Base-by-base conservation (phyloP, 306 rosid genomes). In the Abrus precatorius region DNA sequence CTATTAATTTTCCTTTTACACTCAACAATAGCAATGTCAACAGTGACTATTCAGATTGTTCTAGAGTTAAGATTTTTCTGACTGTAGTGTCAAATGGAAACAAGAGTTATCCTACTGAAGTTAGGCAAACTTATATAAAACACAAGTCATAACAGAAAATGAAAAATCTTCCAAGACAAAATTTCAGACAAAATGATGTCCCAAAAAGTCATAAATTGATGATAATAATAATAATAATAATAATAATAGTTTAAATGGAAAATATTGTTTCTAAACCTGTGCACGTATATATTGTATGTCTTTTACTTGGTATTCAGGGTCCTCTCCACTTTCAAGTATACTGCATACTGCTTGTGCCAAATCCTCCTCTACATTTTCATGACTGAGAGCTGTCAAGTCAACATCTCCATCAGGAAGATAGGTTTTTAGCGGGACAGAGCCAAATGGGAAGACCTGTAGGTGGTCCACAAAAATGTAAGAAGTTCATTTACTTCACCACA, bases 321-420 rank as follows among this genome's bases (percentile, higher is more conserved):
- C 80, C 13, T 54, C 76, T 56, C 14, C 49, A 61, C 34, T 55
- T 72, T 71, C 76, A 54, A 92, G 92, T 50, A 85, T 47, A 59
- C 14, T 40, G 79, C 89, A 85, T 8, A 92, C 70, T 10, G 71
- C 66, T 54, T 54, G 64, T 1, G 90, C 91, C 80, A 90, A 63
- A 40, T 87, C 86, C 65, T 90, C 93, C 45, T 81, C 90, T 50
- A 6, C 33, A 43, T 55, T 72, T 74, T 80, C 87, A 68, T 62
- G 85, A 79, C 88, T 78, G 74, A 90, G 80, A 74, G 79, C 84
- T 56, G 92, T 89, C 75, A 92, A 74, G 85, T 92, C 97, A 79
- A 92, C 82, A 79, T 92, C 97, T 56, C 97, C 97, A 59, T 92
- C 97, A 29, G 97, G 94, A 83, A 92, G 91, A 82, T 92, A 92